Percentiles rank a stretch among this genome's conserved stretches.
These are phyloP conservation scores for Xylariaceae sp. DNA, from an alignment of 2,329 filamentous ascomycete genomes.

Conservation along the genomic window DNA sequence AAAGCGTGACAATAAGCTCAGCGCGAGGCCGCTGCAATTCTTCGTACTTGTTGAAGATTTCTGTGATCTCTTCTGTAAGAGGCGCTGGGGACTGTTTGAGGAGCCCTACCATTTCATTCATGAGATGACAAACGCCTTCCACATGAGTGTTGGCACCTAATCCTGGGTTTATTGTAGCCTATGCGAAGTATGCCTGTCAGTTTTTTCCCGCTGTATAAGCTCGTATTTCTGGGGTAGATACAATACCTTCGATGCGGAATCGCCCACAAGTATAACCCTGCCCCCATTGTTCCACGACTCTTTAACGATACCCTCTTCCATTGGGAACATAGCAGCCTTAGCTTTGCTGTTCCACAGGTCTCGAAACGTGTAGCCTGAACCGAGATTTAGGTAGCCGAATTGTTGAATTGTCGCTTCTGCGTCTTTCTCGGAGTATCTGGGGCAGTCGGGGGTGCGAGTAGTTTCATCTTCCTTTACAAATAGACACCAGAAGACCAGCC, in stretches of 20 bases:
- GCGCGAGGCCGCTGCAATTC: conserved; percentile 25
- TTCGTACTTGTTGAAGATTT: conserved; percentile 26
- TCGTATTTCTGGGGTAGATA: not conserved
- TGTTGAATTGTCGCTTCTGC: conserved; percentile 21
- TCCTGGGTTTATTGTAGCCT: conserved; percentile 28
- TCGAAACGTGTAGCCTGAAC: conserved; percentile 22
- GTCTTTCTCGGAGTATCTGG: conserved; percentile 22
- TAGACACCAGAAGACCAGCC: conserved; percentile 18
- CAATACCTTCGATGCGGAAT: conserved; percentile 25
- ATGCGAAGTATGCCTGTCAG: not conserved
- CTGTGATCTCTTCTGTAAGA: conserved; percentile 15
- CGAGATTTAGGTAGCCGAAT: conserved; percentile 1
- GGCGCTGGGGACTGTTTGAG: conserved; percentile 10
- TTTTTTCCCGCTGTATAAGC: not conserved
- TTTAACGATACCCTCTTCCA: conserved; percentile 31
- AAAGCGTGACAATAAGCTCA: conserved; percentile 11
- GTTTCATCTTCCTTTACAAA: conserved; percentile 22
- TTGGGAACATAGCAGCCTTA: conserved; percentile 26
- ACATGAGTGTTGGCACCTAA: conserved; percentile 29
- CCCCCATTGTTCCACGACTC: conserved; percentile 28
- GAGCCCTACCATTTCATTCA: conserved; percentile 24
- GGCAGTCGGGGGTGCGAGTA: conserved; percentile 14
- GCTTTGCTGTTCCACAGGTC: conserved; percentile 26
- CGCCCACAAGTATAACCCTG: conserved; percentile 27
- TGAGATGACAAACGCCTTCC: conserved; percentile 25